Evolutionary conservation across 1,284 basidiomycete genomes (phyloP).

Genomic region (Phenoliferia sp.): DNA sequence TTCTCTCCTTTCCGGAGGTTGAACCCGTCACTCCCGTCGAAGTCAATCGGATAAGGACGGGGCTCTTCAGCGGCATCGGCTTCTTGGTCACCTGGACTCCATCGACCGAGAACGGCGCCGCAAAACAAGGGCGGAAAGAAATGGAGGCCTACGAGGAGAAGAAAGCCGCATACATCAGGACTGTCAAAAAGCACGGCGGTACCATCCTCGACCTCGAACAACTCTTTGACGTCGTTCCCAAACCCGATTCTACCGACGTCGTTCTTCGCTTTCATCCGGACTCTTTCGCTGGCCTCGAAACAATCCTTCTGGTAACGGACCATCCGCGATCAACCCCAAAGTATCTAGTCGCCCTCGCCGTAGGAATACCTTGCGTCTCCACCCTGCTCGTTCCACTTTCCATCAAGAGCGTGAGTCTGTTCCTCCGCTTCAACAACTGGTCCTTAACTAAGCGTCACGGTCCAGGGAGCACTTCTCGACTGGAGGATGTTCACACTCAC

Average conservation of each 20-base stretch:
- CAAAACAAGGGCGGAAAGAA: not conserved
- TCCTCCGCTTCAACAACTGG: not conserved
- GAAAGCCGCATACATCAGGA: not conserved
- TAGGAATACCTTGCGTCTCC: not conserved
- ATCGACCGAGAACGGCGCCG: not conserved
- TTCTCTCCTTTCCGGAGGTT: too few relatives aligned
- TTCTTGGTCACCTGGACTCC: not conserved
- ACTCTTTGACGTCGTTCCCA: not conserved
- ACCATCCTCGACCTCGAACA: not conserved
- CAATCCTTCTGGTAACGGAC: not conserved
- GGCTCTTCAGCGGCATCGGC: not conserved
- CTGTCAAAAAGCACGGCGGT: not conserved
- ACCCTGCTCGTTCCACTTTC: not conserved
- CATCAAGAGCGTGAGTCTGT: not conserved
- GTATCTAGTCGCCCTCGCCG: not conserved
- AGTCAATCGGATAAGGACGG: not conserved
- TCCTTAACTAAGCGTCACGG: not conserved
- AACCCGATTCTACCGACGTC: not conserved
- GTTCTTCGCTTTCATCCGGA: not conserved
- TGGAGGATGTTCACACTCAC: not conserved
- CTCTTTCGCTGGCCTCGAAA: not conserved
- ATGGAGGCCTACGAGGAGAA: not conserved
- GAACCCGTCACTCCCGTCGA: not conserved
- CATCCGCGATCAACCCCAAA: not conserved
- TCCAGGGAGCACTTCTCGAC: not conserved